Conservation (phyloP, 768 basidiomycete species). For the Cyclocybe aegerita region DNA sequence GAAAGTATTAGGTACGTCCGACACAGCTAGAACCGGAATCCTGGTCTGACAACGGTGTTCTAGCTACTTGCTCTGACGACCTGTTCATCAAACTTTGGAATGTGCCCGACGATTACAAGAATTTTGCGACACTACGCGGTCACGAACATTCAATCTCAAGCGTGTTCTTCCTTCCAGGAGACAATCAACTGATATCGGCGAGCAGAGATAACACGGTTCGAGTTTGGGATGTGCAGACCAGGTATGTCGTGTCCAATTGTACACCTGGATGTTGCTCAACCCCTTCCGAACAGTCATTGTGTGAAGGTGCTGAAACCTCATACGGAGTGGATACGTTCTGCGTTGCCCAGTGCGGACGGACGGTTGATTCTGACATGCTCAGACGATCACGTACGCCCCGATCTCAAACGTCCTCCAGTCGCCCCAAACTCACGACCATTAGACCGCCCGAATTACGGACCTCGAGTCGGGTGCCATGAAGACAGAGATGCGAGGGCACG, state of each 20-base stretch:
- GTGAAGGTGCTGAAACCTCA: slow-evolving; percentile 51
- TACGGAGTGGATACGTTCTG: slow-evolving; percentile 81
- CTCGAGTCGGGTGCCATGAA: slow-evolving; percentile 66
- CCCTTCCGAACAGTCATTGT: slow-evolving; percentile 61
- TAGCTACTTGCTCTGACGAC: slow-evolving; percentile 75
- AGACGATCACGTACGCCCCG: slow-evolving; percentile 74
- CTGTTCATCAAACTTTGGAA: slow-evolving; percentile 94
- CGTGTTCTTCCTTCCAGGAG: slow-evolving; percentile 82
- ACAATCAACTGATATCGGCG: slow-evolving; percentile 80
- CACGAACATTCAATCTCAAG: slow-evolving; percentile 92
- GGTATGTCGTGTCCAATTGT: slow-evolving; percentile 46
- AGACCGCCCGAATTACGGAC: slow-evolving; percentile 23
- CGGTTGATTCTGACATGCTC: slow-evolving; percentile 76
- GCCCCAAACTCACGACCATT: neutral
- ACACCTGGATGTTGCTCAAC: slow-evolving; percentile 1
- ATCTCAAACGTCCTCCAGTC: neutral
- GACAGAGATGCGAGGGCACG: slow-evolving; percentile 83
- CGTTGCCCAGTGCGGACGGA: slow-evolving; percentile 68
- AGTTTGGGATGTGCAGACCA: slow-evolving; percentile 84
- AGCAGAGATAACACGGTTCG: slow-evolving; percentile 87
- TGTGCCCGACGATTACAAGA: slow-evolving; percentile 86
- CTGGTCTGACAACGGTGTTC: slow-evolving; percentile 22
- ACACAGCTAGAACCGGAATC: neutral
- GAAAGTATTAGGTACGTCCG: slow-evolving; percentile 64
- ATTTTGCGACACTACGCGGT: slow-evolving; percentile 80